phyloP scores from a whole-genome alignment of 441 rosid genomes.

The Erodium trifolium region DNA sequence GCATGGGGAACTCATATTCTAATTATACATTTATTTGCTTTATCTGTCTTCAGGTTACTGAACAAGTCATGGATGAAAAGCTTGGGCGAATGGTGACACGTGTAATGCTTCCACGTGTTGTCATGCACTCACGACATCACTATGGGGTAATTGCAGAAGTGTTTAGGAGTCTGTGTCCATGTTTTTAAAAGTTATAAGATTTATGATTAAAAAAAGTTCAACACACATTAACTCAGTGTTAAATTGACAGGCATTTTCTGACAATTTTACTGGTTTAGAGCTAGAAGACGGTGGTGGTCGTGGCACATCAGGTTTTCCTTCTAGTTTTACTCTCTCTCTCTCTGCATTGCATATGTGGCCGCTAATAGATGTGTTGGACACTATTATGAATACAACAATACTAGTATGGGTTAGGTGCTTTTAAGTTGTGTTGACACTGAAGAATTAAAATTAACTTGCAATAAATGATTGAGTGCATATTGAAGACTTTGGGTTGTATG shows the following conservation, averaged over 20 bases:
- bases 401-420: not conserved
- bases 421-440: not conserved
- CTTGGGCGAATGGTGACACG: conserved; percentile 89
- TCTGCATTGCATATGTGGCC: not conserved
- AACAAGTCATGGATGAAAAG: conserved; percentile 83
- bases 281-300: conserved; percentile 99
- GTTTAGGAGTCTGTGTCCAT: not conserved
- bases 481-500: not conserved
- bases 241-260: conserved; percentile 72
- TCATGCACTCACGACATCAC: conserved; percentile 92
- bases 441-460: not conserved
- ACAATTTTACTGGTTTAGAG: conserved; percentile 92
- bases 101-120: conserved; percentile 92
- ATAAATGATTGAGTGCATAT: not conserved
- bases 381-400: not conserved
- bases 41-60: conserved; percentile 52
- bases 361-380: not conserved
- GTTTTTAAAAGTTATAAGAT: not conserved
- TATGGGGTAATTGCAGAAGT: conserved; percentile 55
- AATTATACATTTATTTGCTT: not conserved
- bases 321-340: conserved; percentile 7
- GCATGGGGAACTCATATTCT: not conserved
- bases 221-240: conserved; percentile 17
- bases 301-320: conserved; percentile 74
- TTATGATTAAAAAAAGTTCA: conserved; percentile 8